Conservation (phyloP, 345 rosid genomes). For the Ailanthus altissimus region DNA sequence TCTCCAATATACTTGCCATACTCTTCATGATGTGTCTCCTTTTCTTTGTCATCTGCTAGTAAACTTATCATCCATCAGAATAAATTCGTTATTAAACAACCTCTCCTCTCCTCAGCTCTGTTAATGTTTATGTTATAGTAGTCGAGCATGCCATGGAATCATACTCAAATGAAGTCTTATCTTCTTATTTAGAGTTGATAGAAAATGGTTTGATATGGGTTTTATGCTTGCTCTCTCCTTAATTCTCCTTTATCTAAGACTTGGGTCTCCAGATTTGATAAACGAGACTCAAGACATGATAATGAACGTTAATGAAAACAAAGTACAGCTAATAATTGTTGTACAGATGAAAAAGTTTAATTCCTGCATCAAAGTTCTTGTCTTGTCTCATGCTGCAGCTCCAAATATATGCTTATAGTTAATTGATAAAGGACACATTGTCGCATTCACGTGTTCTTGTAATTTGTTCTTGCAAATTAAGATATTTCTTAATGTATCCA, state of each 20-base stretch:
- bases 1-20: neutral
- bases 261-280: neutral
- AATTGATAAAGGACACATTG: neutral
- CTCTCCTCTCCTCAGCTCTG: neutral
- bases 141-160: neutral
- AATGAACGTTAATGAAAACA: neutral
- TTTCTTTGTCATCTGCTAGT: neutral
- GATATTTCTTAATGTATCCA: neutral
- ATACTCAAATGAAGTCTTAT: neutral
- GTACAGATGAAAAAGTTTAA: neutral
- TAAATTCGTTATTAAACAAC: neutral
- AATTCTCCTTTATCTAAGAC: neutral
- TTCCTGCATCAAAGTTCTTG: neutral
- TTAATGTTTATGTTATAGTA: neutral
- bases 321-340: neutral
- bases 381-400: neutral
- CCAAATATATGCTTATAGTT: neutral
- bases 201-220: neutral
- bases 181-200: neutral
- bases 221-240: neutral
- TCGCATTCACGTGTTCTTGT: constrained; percentile 3
- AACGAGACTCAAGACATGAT: neutral
- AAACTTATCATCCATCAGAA: neutral
- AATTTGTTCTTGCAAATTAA: neutral
- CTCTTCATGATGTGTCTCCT: neutral